Evolutionary conservation across 164 flowering plant species (phyloP).

Genomic region (Paratinospora sagittata): DNA sequence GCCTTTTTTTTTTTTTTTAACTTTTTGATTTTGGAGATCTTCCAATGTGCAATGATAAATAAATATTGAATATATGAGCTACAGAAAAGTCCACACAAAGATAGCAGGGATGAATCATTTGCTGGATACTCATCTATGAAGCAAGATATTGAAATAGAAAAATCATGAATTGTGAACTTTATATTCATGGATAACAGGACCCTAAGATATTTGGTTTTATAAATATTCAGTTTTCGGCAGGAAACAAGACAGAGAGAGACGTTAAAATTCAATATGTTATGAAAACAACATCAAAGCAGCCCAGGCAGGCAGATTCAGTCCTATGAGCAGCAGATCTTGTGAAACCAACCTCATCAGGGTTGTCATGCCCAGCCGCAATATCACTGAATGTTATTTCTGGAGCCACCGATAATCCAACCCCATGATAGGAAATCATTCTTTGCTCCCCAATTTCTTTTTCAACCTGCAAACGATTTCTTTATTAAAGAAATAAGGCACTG

Average conservation of each 20-base stretch:
- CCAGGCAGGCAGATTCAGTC: neutral
- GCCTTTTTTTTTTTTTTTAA: no score
- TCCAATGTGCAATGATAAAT: neutral
- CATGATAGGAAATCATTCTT: slow-evolving; percentile 68
- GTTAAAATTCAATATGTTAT: neutral
- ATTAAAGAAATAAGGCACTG: neutral
- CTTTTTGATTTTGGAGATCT: neutral
- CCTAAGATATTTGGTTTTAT: neutral
- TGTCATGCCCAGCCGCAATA: slow-evolving; percentile 29
- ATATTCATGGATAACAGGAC: neutral
- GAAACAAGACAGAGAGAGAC: neutral
- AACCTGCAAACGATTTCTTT: slow-evolving; percentile 40
- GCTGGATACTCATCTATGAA: neutral
- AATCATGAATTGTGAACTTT: neutral
- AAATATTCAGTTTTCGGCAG: neutral
- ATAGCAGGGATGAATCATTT: neutral
- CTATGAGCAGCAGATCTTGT: neutral
- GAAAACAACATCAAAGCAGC: neutral
- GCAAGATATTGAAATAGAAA: neutral
- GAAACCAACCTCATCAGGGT: slow-evolving; percentile 65
- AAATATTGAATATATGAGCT: neutral
- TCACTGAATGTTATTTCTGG: slow-evolving; percentile 52
- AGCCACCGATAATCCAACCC: slow-evolving; percentile 69
- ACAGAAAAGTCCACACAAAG: neutral
- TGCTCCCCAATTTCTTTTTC: slow-evolving; percentile 91